These are phyloP conservation scores for Solanum pennellii DNA, from an alignment of 257 asterid genomes.

Conservation along the genomic window DNA sequence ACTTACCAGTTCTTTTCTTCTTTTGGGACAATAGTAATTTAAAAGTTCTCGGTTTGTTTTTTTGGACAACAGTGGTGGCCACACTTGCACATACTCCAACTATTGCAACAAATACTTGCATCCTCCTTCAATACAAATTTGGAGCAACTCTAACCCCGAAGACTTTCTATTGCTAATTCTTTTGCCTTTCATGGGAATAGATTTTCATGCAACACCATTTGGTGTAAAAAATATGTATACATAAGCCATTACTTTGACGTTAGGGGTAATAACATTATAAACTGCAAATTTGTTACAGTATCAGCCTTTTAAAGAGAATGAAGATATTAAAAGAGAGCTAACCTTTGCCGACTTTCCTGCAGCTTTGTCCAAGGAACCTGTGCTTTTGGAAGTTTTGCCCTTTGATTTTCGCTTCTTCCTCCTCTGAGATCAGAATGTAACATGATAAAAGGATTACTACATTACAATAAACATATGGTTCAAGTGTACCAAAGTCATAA, in stretches of 20 bases:
- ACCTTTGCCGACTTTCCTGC: slow-evolving; percentile 50
- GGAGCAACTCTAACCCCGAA: neutral
- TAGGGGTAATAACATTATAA: neutral
- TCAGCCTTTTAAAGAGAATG: neutral
- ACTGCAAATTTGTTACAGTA: neutral
- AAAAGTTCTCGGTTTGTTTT: neutral
- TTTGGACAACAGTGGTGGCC: neutral
- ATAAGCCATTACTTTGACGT: neutral
- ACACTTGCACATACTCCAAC: neutral
- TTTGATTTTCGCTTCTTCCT: slow-evolving; percentile 37
- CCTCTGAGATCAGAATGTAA: slow-evolving; percentile 14
- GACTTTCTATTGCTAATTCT: neutral
- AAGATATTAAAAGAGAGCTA: neutral
- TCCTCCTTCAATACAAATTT: neutral
- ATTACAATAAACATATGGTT: neutral
- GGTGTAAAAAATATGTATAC: neutral
- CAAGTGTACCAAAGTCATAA: neutral
- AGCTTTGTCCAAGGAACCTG: slow-evolving; percentile 26
- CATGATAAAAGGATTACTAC: neutral
- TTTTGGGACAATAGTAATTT: neutral
- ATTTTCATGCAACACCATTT: neutral
- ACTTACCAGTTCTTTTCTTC: neutral
- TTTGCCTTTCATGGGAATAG: neutral
- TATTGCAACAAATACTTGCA: neutral
- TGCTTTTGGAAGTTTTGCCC: slow-evolving; percentile 37